Evolutionary conservation across 2,329 filamentous ascomycete genomes (phyloP), one percentile per base, ranked within the genome.

Genomic region (Fusarium coicis): DNA sequence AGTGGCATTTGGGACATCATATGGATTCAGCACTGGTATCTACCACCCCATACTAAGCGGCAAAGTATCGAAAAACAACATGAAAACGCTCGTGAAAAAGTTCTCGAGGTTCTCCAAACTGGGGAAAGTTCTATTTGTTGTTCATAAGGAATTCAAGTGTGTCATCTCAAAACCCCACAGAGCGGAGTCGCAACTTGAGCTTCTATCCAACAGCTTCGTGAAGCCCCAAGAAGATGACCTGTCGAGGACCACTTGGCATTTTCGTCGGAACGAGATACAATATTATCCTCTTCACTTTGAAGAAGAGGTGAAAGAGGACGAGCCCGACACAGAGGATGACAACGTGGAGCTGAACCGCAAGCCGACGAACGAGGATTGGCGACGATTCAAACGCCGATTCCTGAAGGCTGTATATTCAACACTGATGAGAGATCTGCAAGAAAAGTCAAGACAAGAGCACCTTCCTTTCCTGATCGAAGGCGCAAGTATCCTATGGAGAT

Each of bases 21-120:
- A 76, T 53, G 74, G 67, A 8, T 76, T 75, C 42, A 66, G 39
- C 37, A 74, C 55, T 54, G 75, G 75, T 23, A 77, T 76, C 30
- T 67, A 68, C 18, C 64, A 74, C 19, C 74, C 75, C 9, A 62
- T 71, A 15, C 65, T 69, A 16, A 74, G 60, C 11, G 65, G 74
- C 11, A 76, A 68, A 47, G 57, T 70, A 37, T 74, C 72, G 9
- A 72, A 63, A 59, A 77, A 74, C 54, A 76, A 69, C 23, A 68
- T 63, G 44, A 72, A 62, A 37, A 76, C 59, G 57, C 66, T 76
- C 19, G 46, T 75, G 12, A 64, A 36, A 28, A 75, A 75, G 40
- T 52, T 77, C 30, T 57, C 58, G 11, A 65, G 42, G 14, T 73
- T 70, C n/a, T 63, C 67, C 10, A 63, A 65, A 26, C 46, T 66